A percentile compares a stretch with the other conserved stretches of the same genome.
Conservation (phyloP, 768 basidiomycete species). For the Tylopilus sp. region DNA sequence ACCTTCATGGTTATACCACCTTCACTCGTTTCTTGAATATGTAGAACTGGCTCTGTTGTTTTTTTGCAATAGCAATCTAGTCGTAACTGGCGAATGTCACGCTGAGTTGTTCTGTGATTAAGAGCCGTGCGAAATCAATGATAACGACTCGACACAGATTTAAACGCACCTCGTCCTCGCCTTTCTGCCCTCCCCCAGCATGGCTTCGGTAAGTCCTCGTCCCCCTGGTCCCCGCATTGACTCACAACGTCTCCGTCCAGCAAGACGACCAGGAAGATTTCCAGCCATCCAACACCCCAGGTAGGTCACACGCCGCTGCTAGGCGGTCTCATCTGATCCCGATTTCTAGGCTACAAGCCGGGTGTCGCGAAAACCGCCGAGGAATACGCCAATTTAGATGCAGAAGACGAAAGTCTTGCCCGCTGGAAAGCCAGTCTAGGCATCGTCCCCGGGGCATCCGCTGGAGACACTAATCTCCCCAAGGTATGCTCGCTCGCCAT, state of each 20-base stretch:
- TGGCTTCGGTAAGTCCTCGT: slow-evolving; percentile 49
- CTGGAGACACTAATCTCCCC: slow-evolving; percentile 46
- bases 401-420: slow-evolving; percentile 87
- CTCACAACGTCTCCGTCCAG: slow-evolving; percentile 23
- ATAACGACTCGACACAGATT: slow-evolving; percentile 20
- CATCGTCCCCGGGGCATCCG: slow-evolving; percentile 52
- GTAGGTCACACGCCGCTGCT: slow-evolving; percentile 32
- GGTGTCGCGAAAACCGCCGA: slow-evolving; percentile 66
- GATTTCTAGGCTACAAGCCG: slow-evolving; percentile 67
- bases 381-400: slow-evolving; percentile 83
- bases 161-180: slow-evolving; percentile 11
- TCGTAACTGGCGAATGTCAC: neutral
- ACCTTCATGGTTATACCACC: slow-evolving; percentile 25
- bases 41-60: slow-evolving; percentile 22
- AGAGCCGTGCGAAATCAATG: slow-evolving; percentile 65
- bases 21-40: slow-evolving; percentile 30
- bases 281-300: slow-evolving; percentile 64
- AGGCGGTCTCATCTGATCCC: slow-evolving; percentile 17
- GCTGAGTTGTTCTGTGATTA: slow-evolving; percentile 20
- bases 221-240: neutral
- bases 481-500: slow-evolving; percentile 47
- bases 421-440: slow-evolving; percentile 97
- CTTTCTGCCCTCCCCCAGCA: slow-evolving; percentile 31
- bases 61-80: slow-evolving; percentile 28
- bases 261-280: slow-evolving; percentile 72